Evolutionary conservation across 495 filamentous ascomycete species (phyloP), one percentile per base, ranked within the genome.

Genomic region (Neurospora sp.): DNA sequence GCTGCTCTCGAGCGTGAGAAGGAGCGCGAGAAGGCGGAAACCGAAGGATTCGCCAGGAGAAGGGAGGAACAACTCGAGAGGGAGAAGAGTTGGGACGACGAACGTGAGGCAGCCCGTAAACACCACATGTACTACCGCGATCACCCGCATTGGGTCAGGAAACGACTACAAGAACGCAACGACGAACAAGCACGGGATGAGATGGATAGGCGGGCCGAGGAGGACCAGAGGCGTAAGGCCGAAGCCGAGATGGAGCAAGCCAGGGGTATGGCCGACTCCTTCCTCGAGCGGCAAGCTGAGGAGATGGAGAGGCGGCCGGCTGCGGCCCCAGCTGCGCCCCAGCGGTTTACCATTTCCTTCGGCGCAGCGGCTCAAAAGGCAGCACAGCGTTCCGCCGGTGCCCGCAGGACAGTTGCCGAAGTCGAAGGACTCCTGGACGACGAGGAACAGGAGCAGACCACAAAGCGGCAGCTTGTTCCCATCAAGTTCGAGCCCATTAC

Each of bases 371-470:
- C 94, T 0, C 89, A 91, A 73, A 91, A 93, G 79, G 93, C 91
- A 91, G 90, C 92, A 41, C 89, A 91, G 74, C 89, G 90, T 38
- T 82, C 86, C 1, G 86, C 86, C 8, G 87, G 89, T n/a, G 84
- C 87, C 38, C 86, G 93, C 53, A 90, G 94, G 69, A 97, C 93
- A 2, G 90, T 94, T 47, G 95, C 94, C 70, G 96, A 97, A 81
- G 92, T 98, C 39, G 96, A 98, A 83, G 93, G 92, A 14, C 83
- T 99, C 20, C 85, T 99, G 70, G 96, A 98, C 81, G 94, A 97
- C 79, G 94, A 97, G 78, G 94, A 97, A 75, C 92, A 97, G 73
- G 88, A 89, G 65, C 84, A 86, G 20, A 90, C 87, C 7, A 85
- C 89, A 9, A 93, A 92, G 81, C 89, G 95, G 0, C 91, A 90